A percentile compares a stretch with the other conserved stretches of the same genome.
Conservation (phyloP, 495 filamentous ascomycete genomes). For the Aspergillus leporis region DNA sequence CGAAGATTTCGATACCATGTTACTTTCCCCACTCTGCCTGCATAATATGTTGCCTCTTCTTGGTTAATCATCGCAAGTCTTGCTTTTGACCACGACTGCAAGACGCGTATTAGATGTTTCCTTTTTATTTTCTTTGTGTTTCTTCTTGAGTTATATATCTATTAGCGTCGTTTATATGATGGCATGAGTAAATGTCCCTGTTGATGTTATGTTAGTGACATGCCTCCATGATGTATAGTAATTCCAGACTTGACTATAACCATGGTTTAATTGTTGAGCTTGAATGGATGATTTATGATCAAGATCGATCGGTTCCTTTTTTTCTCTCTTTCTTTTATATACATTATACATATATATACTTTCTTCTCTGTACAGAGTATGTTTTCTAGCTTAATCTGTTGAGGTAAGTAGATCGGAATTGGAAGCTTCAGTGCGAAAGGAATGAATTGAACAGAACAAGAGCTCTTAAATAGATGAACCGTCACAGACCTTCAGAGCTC, state of each 20-base stretch:
- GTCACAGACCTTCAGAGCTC: no score
- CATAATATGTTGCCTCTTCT: neutral
- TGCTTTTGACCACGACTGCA: neutral
- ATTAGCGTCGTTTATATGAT: neutral
- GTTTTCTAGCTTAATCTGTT: no score
- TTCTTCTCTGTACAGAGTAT: no score
- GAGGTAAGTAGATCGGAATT: no score
- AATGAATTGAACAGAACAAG: no score
- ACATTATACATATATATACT: no score
- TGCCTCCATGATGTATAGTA: constrained; percentile 27
- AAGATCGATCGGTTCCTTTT: no score
- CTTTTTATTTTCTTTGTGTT: neutral
- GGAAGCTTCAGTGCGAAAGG: no score
- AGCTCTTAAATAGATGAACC: no score
- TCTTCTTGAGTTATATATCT: neutral
- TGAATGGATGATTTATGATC: constrained; percentile 5
- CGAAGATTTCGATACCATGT: neutral
- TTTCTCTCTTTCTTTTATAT: no score
- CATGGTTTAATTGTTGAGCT: neutral
- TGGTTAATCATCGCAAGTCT: neutral
- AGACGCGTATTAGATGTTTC: neutral
- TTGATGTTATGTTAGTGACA: constrained; percentile 15
- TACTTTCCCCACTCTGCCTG: neutral
- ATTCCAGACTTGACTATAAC: constrained; percentile 1
- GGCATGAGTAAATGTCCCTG: constrained; percentile 2